Base-by-base conservation (phyloP, 306 rosid genomes). In the Casuarina equisetifolia region DNA sequence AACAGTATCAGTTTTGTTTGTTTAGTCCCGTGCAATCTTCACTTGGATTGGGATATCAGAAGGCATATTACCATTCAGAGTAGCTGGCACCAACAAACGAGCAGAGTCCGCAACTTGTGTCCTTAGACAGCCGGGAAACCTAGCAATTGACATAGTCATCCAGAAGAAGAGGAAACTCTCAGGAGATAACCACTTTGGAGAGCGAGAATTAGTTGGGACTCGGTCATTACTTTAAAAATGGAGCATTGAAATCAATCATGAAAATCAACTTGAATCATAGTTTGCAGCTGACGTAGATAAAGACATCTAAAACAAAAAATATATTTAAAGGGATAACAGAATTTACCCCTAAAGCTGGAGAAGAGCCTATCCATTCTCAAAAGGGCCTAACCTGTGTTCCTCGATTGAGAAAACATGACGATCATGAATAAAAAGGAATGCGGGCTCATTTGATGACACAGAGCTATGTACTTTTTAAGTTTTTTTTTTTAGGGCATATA, bases 81-180 rank as follows among this genome's bases (percentile, higher is more conserved):
- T 67, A 62, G 62, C 55, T 40, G 73, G 72, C 80, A 53, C 81
- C 63, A 62, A 45, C 77, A 55, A 59, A 35, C 52, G 80, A 68
- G 75, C 25, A 72, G 76, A 20, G 45, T 73, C 76, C 35, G 76
- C 75, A 17, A 57, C 85, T 61, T 69, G 61, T 19, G 72, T 76
- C 39, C 17, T 44, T 10, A 40, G 71, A 71, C 70, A 63, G 61
- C 63, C n/a, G 51, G 52, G 51, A 75, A 54, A 42, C 52, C 49
- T 49, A 54, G 45, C 73, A 35, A 57, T 67, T 74, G 11, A 42
- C 74, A 49, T 73, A 44, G 20, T 57, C 53, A 57, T 70, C 63
- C 40, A 35, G 39, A 77, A 80, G 13, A 67, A 48, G 17, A 72
- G 50, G 40, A 3, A 46, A 46, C 50, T 50, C 15, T 50, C 53